Base-by-base conservation (phyloP, 495 filamentous ascomycete genomes). In the Neurospora cerealis region DNA sequence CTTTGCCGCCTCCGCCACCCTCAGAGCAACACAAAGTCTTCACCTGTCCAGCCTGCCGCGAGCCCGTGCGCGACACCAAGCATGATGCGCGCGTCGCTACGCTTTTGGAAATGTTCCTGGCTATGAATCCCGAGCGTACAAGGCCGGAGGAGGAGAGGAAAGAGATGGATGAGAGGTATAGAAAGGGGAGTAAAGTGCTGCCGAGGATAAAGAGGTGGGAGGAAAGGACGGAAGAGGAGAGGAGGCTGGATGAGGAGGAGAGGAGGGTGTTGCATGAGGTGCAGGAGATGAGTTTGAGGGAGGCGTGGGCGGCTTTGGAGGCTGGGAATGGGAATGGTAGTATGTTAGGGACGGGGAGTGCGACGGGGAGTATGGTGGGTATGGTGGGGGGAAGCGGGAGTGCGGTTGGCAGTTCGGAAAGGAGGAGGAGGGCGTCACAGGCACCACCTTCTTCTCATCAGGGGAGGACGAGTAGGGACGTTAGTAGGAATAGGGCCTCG, bases 1-100 rank as follows among this genome's bases (percentile, higher is more conserved):
- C 83, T 1, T 81, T 72, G 0, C 79, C 85, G 0, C 81, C 84
- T 19, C 82, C 86, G 2, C 75, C 86, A 0, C 83, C 88, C 5
- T 84, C 83, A 69, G 76, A 83, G 3, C 78, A 86, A 69, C 54
- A 66, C 28, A 66, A 66, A 36, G 85, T 88, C 70, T 96, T 91
- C 81, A 98, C 94, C 70, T 99, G 96, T 79, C 96, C 96, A 8
- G 92, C 93, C 79, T 99, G 96, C 81, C 91, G 96, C n/a, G 91
- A 93, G 7, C 81, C 86, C 32, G 95, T 99, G 54, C 89, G 93
- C 62, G 91, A 90, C 75, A 96, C 95, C 41, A 89, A 89, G 73
- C 91, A 92, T 73, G 94, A 97, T 89, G 92, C 94, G 24, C 91
- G 89, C 17, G 90, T 97, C 24, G 94, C 89, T 0, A 94, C 92